phyloP scores from a whole-genome alignment of 2,329 filamentous ascomycete species.

The Nannizziopsis arthrosporioides region DNA sequence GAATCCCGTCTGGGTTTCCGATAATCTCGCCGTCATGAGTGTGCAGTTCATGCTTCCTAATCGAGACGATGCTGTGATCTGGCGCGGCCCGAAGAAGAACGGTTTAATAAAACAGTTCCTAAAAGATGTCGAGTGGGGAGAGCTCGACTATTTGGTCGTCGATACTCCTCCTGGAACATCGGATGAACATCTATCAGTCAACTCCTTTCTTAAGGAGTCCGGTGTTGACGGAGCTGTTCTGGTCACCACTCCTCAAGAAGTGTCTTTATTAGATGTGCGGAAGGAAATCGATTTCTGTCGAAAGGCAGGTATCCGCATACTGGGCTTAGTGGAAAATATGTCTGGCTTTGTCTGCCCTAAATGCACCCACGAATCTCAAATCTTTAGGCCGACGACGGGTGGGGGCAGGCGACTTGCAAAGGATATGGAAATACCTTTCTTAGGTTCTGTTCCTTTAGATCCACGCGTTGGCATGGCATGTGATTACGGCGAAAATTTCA shows the following conservation, averaged over 20 bases:
- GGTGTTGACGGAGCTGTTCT: constrained; percentile 89
- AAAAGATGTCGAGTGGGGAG: constrained; percentile 96
- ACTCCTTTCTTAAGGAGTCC: constrained; percentile 77
- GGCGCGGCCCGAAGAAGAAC: constrained; percentile 97
- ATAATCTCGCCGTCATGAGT: constrained; percentile 92
- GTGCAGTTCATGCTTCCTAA: constrained; percentile 97
- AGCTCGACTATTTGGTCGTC: constrained; percentile 82
- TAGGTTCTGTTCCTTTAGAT: constrained; percentile 83
- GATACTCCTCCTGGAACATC: constrained; percentile 93
- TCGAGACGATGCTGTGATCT: constrained; percentile 89
- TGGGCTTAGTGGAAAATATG: constrained; percentile 97
- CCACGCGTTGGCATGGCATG: constrained; percentile 92
- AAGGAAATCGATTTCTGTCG: constrained; percentile 97
- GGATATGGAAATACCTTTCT: constrained; percentile 77
- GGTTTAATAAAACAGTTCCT: constrained; percentile 95
- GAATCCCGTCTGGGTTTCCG: constrained; percentile 90
- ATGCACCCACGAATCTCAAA: constrained; percentile 67
- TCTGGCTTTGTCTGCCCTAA: constrained; percentile 90
- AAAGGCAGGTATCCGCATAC: constrained; percentile 78
- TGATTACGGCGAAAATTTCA: constrained; percentile 94
- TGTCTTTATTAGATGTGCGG: constrained; percentile 78
- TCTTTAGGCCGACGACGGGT: constrained; percentile 84
- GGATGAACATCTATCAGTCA: constrained; percentile 91
- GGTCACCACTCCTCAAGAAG: constrained; percentile 91
- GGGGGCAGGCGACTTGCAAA: constrained; percentile 68